Base-by-base conservation (phyloP, 1,139 yeast genomes). In the Yamadazyma triangularis region DNA sequence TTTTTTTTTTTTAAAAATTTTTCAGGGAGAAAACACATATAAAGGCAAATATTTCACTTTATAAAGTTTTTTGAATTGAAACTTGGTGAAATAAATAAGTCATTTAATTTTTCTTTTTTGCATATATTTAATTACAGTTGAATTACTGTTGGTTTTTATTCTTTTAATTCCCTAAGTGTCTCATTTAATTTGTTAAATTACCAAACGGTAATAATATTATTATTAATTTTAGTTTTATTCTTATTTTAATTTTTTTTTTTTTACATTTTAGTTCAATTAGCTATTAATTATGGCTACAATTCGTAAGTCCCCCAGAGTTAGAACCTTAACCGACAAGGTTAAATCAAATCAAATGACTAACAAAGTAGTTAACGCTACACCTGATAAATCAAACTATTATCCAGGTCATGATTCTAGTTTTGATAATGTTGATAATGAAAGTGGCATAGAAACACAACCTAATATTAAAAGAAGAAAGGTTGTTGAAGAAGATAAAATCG, bases 251-350 rank as follows among this genome's bases (percentile, higher is more conserved):
- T 18, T 18, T 18, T 7, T 18, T 18, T 18, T 9, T 7, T 7
- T 18, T 18, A 7, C 6, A 18, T 18, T 18, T 18, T 18, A 18
- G 20, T 18, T 18, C 9, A 7, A 18, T 18, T 7, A 18, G 8
- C 6, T 18, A 7, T 18, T 7, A 7, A 43, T 18, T 18, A 18
- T 18, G 20, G 20, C 20, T 9, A 18, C 54, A 36, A 49, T 51
- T 44, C 64, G 64, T 55, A 59, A 57, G 61, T 59, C 62, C 46
- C 40, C 40, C 35, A 56, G 64, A 40, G 44, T 47, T 30, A 54
- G 58, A 34, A 56, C 51, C 29, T 29, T 32, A 28, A 36, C 40
- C n/a, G 16, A 13, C 5, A 28, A 28, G 15, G 20, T 18, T 18
- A 18, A 18, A 18, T 18, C 20, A 18, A 18, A 18, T 18, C 8